Base-by-base conservation (phyloP, 768 basidiomycete genomes). In the Porphyrellus cyaneotinctus region DNA sequence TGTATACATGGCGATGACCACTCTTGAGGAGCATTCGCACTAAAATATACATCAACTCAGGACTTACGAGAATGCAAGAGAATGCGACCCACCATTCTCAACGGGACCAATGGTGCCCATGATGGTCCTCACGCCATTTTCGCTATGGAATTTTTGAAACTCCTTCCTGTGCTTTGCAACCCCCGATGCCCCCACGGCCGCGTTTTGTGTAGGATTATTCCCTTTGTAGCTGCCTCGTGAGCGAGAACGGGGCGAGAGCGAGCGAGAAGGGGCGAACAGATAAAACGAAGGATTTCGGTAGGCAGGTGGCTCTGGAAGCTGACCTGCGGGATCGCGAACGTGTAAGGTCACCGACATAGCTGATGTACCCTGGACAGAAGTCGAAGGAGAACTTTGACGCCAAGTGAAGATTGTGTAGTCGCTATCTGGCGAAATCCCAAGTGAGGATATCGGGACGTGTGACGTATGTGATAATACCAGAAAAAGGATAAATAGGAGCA, bases 111-210 rank as follows among this genome's bases (percentile, higher is more conserved):
- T 91, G 57, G 81, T 85, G 3, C 97, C 97, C 58, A 85, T 76
- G 15, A 99, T 88, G 4, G 94, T 98, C 46, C 95, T 77, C 10
- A 97, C 95, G 1, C 97, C 97, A 61, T 94, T 94, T 71, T 89
- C 88, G 18, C 79, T 79, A 59, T 95, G 93, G 61, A 97, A 97
- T 58, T 80, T 82, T 62, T 90, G 80, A 59, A 94, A 95, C 39
- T 85, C 82, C 60, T 80, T 85, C 70, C 85, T 86, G 70, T 84
- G 79, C 54, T 78, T 78, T 4, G 83, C 86, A 1, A 79, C 75
- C 3, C 75, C 74, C 46, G 83, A 75, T 42, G 74, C 75, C 7
- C 28, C 24, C 47, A 50, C 47, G 31, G 60, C 65, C 23, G 56
- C 58, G 20, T 51, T 49, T 52, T 57, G 68, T 54, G 72, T 72